These are phyloP conservation scores for Gnomoniopsis sp. DNA, from an alignment of 2,329 filamentous ascomycete species.

Conservation along the genomic window DNA sequence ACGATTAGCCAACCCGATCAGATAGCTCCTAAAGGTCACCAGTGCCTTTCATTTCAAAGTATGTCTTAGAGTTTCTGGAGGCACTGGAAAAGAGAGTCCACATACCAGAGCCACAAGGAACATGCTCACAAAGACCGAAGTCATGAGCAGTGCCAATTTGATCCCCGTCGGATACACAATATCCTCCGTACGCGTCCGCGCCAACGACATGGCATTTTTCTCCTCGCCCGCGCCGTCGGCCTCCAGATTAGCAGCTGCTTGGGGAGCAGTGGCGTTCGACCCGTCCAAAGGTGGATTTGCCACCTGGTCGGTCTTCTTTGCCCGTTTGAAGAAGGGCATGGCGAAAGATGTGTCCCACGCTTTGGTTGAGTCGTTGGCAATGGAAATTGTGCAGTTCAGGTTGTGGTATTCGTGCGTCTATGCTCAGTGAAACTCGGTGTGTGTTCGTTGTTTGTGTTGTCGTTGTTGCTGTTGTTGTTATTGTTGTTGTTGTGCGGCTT, in stretches of 20 bases:
- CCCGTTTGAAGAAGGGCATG: slow-evolving; percentile 15
- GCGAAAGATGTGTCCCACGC: too few species aligned
- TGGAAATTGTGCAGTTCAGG: too few species aligned
- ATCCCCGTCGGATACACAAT: slow-evolving; percentile 32
- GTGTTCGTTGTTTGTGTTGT: too few species aligned
- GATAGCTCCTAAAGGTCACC: neutral
- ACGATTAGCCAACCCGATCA: neutral
- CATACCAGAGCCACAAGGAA: slow-evolving; percentile 34
- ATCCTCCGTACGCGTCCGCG: slow-evolving; percentile 23
- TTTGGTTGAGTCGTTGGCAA: too few species aligned
- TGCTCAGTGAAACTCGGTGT: too few species aligned
- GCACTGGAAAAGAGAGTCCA: neutral
- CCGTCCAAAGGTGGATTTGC: neutral
- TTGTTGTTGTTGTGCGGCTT: too few species aligned
- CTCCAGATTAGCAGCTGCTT: neutral
- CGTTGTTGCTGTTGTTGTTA: too few species aligned
- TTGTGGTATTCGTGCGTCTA: neutral
- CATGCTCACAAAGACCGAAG: slow-evolving; percentile 33
- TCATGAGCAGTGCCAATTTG: slow-evolving; percentile 29
- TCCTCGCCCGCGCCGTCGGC: neutral
- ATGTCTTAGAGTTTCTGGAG: too few species aligned
- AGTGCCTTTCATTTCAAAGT: too few species aligned
- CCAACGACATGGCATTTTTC: slow-evolving; percentile 14
- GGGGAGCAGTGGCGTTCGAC: neutral
- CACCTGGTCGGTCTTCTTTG: slow-evolving; percentile 12